phyloP scores from a whole-genome alignment of 2,329 filamentous ascomycete species.

The Fusarium haematococcum region DNA sequence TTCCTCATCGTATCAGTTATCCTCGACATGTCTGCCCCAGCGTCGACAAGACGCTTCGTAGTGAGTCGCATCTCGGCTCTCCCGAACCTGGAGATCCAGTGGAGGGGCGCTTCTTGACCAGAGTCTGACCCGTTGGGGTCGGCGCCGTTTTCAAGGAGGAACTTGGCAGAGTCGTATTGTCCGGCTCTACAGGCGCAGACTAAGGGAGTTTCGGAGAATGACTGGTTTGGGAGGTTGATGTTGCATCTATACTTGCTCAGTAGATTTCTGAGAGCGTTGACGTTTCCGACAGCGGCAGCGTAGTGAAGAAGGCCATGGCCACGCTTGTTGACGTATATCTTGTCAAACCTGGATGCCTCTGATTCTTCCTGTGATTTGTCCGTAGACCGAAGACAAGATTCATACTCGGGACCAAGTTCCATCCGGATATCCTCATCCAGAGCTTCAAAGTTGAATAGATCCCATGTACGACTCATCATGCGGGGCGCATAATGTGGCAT shows the following conservation, averaged over 20 bases:
- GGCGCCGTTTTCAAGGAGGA: background rate
- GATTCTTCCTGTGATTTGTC: too few relatives aligned
- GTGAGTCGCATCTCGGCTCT: background rate
- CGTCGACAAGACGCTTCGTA: background rate
- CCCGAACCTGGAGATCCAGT: background rate
- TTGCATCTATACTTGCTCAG: background rate
- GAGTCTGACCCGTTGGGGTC: background rate
- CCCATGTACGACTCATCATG: conserved; percentile 6
- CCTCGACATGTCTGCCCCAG: background rate
- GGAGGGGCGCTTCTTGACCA: background rate
- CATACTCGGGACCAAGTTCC: background rate
- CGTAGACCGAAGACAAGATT: background rate
- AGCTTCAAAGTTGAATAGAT: background rate
- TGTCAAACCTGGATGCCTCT: background rate
- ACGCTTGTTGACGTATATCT: conserved; percentile 6
- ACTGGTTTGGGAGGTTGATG: conserved; percentile 3
- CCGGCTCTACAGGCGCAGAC: conserved; percentile 5
- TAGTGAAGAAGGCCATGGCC: conserved; percentile 1
- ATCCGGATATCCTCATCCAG: background rate
- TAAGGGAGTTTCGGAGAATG: background rate
- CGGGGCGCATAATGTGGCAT: conserved; percentile 5
- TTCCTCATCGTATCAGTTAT: background rate
- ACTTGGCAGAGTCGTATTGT: background rate
- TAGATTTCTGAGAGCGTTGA: background rate
- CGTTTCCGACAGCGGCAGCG: background rate